phyloP scores from a whole-genome alignment of 371 early-diverging fungal species.

The Sporodiniella umbellata region DNA sequence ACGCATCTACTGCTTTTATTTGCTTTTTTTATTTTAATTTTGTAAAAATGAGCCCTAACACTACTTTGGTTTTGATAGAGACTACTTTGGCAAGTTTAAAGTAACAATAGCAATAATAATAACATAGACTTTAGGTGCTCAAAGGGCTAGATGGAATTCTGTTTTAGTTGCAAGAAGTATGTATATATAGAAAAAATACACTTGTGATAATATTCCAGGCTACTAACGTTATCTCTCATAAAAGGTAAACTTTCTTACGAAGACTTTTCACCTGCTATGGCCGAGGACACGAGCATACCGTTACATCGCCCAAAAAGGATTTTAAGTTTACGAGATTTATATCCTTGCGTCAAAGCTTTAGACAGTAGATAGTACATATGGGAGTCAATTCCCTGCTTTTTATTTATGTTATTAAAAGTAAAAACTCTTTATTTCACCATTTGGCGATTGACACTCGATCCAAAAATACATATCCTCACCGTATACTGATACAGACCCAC shows the following conservation, averaged over 20 bases:
- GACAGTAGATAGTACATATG: neutral
- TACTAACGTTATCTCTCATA: neutral
- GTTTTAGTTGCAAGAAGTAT: constrained; percentile 34
- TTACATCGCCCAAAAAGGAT: constrained; percentile 10
- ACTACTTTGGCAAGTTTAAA: constrained; percentile 13
- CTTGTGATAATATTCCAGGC: too few species aligned
- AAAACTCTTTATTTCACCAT: neutral
- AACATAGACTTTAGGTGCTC: constrained; percentile 20
- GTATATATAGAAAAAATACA: neutral
- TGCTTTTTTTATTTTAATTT: too few species aligned
- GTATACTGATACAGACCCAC: constrained; percentile 3
- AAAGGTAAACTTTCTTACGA: constrained; percentile 21
- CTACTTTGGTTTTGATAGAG: constrained; percentile 2
- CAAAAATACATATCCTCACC: constrained; percentile 1
- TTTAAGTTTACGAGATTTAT: constrained; percentile 12
- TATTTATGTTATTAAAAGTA: neutral
- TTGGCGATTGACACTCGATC: neutral
- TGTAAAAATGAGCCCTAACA: neutral
- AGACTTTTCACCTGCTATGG: constrained; percentile 27
- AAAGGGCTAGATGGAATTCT: constrained; percentile 37
- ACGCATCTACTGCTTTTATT: too few species aligned
- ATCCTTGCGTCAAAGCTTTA: constrained; percentile 15
- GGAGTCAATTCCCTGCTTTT: too few species aligned
- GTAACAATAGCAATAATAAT: neutral
- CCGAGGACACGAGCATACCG: constrained; percentile 15